Evolutionary conservation across 192 early-diverging fungal genomes (phyloP).

Genomic region (Entomortierella lignicola): DNA sequence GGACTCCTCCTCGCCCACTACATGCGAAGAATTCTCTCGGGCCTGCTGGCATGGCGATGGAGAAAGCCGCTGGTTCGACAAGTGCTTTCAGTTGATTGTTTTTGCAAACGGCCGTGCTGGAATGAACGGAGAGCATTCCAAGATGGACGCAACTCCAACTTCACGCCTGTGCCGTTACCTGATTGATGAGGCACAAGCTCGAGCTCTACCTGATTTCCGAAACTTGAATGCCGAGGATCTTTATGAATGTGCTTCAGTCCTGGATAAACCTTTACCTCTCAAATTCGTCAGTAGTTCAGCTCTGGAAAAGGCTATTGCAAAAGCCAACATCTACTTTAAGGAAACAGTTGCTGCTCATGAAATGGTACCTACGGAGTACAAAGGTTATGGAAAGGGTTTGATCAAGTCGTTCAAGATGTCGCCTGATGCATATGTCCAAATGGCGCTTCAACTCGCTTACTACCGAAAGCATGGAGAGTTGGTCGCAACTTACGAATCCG

Average conservation of each 20-base stretch:
- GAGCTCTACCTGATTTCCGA: slow-evolving; percentile 30
- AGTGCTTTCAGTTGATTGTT: slow-evolving; percentile 74
- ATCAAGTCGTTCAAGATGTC: slow-evolving; percentile 59
- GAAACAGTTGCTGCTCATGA: slow-evolving; percentile 70
- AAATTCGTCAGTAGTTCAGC: slow-evolving; percentile 64
- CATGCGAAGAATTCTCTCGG: slow-evolving; percentile 76
- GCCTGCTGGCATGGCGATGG: slow-evolving; percentile 87
- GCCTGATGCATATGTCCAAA: slow-evolving; percentile 90
- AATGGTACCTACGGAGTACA: slow-evolving; percentile 72
- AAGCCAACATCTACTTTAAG: slow-evolving; percentile 74
- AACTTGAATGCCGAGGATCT: slow-evolving; percentile 47
- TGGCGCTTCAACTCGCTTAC: slow-evolving; percentile 88
- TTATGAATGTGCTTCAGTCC: slow-evolving; percentile 31
- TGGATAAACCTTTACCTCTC: slow-evolving; percentile 61
- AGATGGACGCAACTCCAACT: slow-evolving; percentile 87
- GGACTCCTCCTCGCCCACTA: slow-evolving; percentile 76
- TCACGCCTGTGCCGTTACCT: slow-evolving; percentile 76
- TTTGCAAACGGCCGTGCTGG: slow-evolving; percentile 79
- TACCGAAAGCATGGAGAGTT: slow-evolving; percentile 75
- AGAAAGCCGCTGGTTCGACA: slow-evolving; percentile 93
- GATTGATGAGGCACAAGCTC: slow-evolving; percentile 63
- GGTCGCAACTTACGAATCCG: slow-evolving; percentile 88
- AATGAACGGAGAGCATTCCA: slow-evolving; percentile 69
- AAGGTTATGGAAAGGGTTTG: slow-evolving; percentile 74
- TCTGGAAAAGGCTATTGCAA: slow-evolving; percentile 63